phyloP scores from a whole-genome alignment of 495 filamentous ascomycete genomes.

The Talaromyces nanjingensis region DNA sequence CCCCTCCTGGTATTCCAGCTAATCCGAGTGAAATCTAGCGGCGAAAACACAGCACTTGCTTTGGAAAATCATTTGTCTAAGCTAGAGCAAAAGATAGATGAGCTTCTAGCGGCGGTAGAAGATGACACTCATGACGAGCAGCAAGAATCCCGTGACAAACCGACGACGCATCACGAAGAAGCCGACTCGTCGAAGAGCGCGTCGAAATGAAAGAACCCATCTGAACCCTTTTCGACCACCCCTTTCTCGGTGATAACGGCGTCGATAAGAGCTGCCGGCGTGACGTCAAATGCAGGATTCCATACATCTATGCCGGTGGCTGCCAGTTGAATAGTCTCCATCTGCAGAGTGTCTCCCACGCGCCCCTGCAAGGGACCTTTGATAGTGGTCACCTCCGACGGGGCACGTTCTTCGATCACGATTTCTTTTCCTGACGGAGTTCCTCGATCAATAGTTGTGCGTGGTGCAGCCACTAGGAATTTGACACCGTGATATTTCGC shows the following conservation, averaged over 20 bases:
- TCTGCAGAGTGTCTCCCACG: conserved; percentile 33
- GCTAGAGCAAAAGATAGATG: conserved; percentile 52
- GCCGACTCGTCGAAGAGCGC: conserved; percentile 35
- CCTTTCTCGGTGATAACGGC: conserved; percentile 91
- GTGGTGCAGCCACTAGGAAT: conserved; percentile 90
- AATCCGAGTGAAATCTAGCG: conserved; percentile 23
- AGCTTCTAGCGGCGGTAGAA: conserved; percentile 45
- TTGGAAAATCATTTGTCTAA: conserved; percentile 47
- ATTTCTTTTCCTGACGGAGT: conserved; percentile 72
- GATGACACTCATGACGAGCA: conserved; percentile 5
- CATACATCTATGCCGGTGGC: conserved; percentile 77
- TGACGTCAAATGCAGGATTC: conserved; percentile 97
- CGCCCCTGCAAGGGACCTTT: conserved; percentile 60
- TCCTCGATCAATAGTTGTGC: conserved; percentile 84
- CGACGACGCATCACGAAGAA: conserved; percentile 3
- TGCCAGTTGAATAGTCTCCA: conserved; percentile 71
- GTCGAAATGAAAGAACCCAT: conserved; percentile 69
- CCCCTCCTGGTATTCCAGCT: neutral
- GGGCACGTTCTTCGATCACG: conserved; percentile 77
- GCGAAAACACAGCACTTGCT: conserved; percentile 48
- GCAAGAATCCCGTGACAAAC: conserved; percentile 9
- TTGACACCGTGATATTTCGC: conserved; percentile 83
- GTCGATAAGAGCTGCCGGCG: conserved; percentile 79
- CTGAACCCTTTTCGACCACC: conserved; percentile 67
- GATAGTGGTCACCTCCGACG: conserved; percentile 72